phyloP scores from a whole-genome alignment of 1,139 yeast species.

The Scheffersomyces segobiensis region DNA sequence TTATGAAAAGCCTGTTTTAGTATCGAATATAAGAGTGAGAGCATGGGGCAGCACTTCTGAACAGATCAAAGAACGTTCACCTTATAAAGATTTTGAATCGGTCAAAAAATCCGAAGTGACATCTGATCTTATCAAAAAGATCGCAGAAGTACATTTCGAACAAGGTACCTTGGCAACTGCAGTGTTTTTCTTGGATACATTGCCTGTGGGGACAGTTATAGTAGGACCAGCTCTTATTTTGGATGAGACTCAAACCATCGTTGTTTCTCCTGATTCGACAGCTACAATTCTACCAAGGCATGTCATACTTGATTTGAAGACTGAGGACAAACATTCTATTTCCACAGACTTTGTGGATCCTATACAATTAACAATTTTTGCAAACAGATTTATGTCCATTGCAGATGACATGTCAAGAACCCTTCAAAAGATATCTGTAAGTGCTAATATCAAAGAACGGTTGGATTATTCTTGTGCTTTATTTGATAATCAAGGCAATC shows the following conservation, averaged over 20 bases:
- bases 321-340: constrained; percentile 7
- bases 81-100: constrained; percentile 32
- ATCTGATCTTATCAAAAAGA: constrained; percentile 5
- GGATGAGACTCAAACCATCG: constrained; percentile 22
- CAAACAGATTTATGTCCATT: constrained; percentile 23
- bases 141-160: constrained; percentile 24
- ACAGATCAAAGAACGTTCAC: constrained; percentile 24
- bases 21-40: constrained; percentile 31
- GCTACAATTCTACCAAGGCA: constrained; percentile 20
- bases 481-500: constrained; percentile 18
- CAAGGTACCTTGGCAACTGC: constrained; percentile 13
- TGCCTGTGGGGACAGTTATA: constrained; percentile 17
- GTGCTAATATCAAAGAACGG: constrained; percentile 22
- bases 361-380: constrained; percentile 20
- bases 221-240: constrained; percentile 21
- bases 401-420: constrained; percentile 25
- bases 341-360: constrained; percentile 18
- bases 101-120: constrained; percentile 6
- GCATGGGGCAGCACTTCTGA: constrained; percentile 52
- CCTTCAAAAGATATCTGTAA: constrained; percentile 22
- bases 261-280: constrained; percentile 18
- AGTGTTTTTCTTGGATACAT: constrained; percentile 14
- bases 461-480: constrained; percentile 34
- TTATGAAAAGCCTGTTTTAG: constrained; percentile 40
- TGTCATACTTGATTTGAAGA: constrained; percentile 22